Conservation (phyloP, 495 filamentous ascomycete genomes). For the Lasiosphaeria ovina region DNA sequence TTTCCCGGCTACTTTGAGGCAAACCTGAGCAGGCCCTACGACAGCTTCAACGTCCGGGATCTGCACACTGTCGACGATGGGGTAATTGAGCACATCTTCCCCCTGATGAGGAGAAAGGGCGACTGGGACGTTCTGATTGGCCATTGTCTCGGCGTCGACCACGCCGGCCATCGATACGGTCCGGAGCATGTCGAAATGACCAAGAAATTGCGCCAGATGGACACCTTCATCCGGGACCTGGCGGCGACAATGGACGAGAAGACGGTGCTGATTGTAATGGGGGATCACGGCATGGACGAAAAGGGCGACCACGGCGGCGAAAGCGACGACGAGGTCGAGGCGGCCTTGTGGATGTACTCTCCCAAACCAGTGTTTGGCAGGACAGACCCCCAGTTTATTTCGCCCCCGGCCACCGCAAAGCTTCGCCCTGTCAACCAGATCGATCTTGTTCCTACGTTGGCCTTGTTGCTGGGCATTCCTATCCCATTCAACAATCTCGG, state of each 20-base stretch:
- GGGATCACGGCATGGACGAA: constrained; percentile 95
- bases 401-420: constrained; percentile 71
- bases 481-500: constrained; percentile 99
- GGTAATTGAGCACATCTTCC: constrained; percentile 89
- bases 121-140: constrained; percentile 92
- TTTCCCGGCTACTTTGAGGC: constrained; percentile 90
- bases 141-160: constrained; percentile 93
- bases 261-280: constrained; percentile 92
- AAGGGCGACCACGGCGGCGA: constrained; percentile 98
- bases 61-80: constrained; percentile 96
- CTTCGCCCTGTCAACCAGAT: constrained; percentile 88
- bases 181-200: constrained; percentile 91
- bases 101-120: constrained; percentile 64
- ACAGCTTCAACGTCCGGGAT: constrained; percentile 98
- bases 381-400: constrained; percentile 55
- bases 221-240: constrained; percentile 69
- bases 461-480: constrained; percentile 82
- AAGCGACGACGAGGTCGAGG: constrained; percentile 90
- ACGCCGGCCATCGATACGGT: constrained; percentile 94
- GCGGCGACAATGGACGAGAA: constrained; percentile 73
- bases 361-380: constrained; percentile 79
- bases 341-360: constrained; percentile 98
- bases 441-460: constrained; percentile 88
- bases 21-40: constrained; percentile 80
- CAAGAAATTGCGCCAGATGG: constrained; percentile 89